phyloP scores from a whole-genome alignment of 805 yeast species.

The Kluyveromyces nonfermentans region DNA sequence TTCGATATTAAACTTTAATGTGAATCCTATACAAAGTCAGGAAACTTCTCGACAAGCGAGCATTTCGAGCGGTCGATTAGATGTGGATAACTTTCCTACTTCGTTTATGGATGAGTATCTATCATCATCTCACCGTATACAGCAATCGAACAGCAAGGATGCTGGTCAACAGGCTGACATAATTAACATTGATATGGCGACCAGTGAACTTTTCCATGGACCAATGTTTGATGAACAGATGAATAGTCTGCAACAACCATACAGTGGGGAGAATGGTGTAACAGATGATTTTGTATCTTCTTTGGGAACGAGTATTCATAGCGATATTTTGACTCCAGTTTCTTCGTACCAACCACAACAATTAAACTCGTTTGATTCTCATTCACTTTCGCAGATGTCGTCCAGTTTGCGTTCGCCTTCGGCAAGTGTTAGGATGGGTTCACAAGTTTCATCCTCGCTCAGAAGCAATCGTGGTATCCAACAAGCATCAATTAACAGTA shows the following conservation, averaged over 20 bases:
- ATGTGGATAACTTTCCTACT: not conserved
- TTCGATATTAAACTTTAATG: not conserved
- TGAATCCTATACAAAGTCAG: not conserved
- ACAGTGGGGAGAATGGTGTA: constrained; percentile 15
- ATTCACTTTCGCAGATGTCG: constrained; percentile 11
- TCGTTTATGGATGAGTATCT: constrained; percentile 8
- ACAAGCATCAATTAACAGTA: constrained; percentile 19
- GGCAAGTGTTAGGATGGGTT: constrained; percentile 26
- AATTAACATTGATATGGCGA: constrained; percentile 1
- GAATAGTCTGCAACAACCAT: constrained; percentile 2
- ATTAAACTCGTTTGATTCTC: constrained; percentile 10
- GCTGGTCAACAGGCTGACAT: not conserved
- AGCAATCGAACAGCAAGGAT: not conserved
- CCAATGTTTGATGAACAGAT: constrained; percentile 4
- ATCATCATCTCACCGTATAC: not conserved
- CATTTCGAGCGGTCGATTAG: constrained; percentile 1
- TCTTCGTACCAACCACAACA: constrained; percentile 22
- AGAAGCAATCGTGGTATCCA: constrained; percentile 14
- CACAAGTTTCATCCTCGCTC: constrained; percentile 22
- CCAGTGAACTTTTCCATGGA: constrained; percentile 15
- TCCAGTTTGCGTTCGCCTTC: constrained; percentile 26
- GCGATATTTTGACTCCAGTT: constrained; percentile 20
- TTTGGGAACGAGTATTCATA: constrained; percentile 21
- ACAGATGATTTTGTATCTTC: constrained; percentile 26
- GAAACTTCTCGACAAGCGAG: not conserved